Conservation (phyloP, 495 filamentous ascomycete genomes). For the Penicillium pulvis region DNA sequence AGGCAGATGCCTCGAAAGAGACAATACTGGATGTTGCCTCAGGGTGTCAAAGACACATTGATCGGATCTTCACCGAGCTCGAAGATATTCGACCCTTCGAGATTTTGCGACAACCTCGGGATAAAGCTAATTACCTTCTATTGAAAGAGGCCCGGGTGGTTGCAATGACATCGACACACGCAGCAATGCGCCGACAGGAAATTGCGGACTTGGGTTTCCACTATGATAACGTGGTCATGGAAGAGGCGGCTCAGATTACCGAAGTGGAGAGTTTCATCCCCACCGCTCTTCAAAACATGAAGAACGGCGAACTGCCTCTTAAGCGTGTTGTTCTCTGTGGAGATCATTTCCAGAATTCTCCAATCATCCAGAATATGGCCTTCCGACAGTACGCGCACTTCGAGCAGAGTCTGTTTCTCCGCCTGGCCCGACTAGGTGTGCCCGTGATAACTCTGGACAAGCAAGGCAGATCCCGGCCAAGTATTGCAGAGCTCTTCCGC, state of each 20-base stretch:
- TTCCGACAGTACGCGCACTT: slow-evolving; percentile 95
- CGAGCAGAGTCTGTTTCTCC: slow-evolving; percentile 91
- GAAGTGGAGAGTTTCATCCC: slow-evolving; percentile 98
- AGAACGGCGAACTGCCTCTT: slow-evolving; percentile 70
- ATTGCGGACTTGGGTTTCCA: slow-evolving; percentile 91
- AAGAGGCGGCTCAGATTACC: slow-evolving; percentile 97
- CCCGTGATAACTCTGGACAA: slow-evolving; percentile 87
- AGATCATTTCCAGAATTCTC: slow-evolving; percentile 96
- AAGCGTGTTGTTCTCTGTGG: slow-evolving; percentile 91
- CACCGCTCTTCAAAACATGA: slow-evolving; percentile 78
- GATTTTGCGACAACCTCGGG: slow-evolving; percentile 80
- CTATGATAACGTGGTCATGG: slow-evolving; percentile 98
- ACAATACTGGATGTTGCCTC: slow-evolving; percentile 71
- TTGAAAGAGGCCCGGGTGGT: slow-evolving; percentile 94
- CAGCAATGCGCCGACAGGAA: slow-evolving; percentile 93
- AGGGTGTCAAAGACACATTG: slow-evolving; percentile 89
- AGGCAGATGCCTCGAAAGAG: slow-evolving; percentile 62
- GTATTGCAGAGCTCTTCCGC: slow-evolving; percentile 85
- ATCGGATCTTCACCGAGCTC: slow-evolving; percentile 88
- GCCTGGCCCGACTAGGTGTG: slow-evolving; percentile 86
- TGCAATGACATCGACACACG: slow-evolving; percentile 98
- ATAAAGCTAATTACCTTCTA: slow-evolving; percentile 94
- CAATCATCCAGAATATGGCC: slow-evolving; percentile 93
- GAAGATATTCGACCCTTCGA: slow-evolving; percentile 96
- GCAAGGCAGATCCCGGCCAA: slow-evolving; percentile 85